These are phyloP conservation scores for Glycine tomentella DNA, from an alignment of 306 rosid species.

Conservation along the genomic window DNA sequence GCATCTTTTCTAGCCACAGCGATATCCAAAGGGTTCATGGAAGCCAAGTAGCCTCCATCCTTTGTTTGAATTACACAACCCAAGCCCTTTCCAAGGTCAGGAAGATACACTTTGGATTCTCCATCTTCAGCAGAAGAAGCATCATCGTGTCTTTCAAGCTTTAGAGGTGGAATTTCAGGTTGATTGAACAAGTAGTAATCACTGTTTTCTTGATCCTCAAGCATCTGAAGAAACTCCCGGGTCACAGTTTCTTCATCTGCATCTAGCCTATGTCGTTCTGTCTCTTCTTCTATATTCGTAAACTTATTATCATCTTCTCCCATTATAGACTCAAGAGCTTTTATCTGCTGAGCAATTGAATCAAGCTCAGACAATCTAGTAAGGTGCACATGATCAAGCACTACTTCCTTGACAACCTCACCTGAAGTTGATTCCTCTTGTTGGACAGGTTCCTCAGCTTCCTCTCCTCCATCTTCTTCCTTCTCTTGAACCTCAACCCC, in stretches of 20 bases:
- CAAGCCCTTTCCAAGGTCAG: conserved; percentile 93
- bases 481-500: conserved; percentile 85
- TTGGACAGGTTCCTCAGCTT: conserved; percentile 60
- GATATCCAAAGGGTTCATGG: conserved; percentile 81
- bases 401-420: conserved; percentile 85
- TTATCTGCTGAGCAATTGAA: conserved; percentile 93
- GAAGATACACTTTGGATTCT: conserved; percentile 71
- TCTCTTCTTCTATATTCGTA: conserved; percentile 57
- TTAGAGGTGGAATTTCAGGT: conserved; percentile 58
- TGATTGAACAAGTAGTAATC: conserved; percentile 53
- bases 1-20: conserved; percentile 62
- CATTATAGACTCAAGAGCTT: conserved; percentile 91
- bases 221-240: conserved; percentile 90
- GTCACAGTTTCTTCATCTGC: conserved; percentile 91
- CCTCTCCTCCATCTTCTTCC: conserved; percentile 52
- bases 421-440: conserved; percentile 61
- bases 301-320: conserved; percentile 53
- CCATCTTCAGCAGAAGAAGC: conserved; percentile 53
- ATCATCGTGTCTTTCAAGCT: conserved; percentile 57
- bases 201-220: conserved; percentile 73
- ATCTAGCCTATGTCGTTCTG: conserved; percentile 65
- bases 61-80: conserved; percentile 83
- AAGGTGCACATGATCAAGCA: conserved; percentile 65
- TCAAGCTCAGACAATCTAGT: conserved; percentile 77
- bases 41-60: conserved; percentile 86